Percentiles rank a stretch among this genome's conserved stretches.
Conservation (phyloP, 2,329 filamentous ascomycete genomes). For the Colletotrichum spinosum region DNA sequence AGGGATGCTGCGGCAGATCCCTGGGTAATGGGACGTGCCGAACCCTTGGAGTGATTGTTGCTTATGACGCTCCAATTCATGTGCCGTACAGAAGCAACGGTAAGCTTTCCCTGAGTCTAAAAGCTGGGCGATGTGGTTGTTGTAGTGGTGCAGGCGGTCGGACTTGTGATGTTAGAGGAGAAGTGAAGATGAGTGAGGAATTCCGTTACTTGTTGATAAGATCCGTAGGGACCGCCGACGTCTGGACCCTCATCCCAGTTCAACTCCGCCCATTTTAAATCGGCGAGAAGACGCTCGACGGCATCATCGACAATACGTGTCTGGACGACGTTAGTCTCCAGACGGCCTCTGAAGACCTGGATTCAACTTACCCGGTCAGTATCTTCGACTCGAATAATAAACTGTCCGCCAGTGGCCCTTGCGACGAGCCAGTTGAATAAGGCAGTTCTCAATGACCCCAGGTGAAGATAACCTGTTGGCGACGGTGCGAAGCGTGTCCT, state of each 20-base stretch:
- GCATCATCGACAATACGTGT: conserved; percentile 85
- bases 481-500: conserved; percentile 89
- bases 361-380: conserved; percentile 81
- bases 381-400: conserved; percentile 92
- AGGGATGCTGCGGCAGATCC: conserved; percentile 78
- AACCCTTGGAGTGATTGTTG: conserved; percentile 67
- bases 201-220: conserved; percentile 80
- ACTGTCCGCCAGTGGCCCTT: conserved; percentile 87
- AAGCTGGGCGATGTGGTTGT: conserved; percentile 75
- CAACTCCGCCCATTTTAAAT: conserved; percentile 89
- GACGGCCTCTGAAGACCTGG: neutral
- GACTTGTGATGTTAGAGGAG: conserved; percentile 64
- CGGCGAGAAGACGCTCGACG: conserved; percentile 80
- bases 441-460: conserved; percentile 91
- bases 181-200: neutral
- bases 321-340: conserved; percentile 54
- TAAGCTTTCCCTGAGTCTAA: conserved; percentile 82
- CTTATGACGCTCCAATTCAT: conserved; percentile 76
- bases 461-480: conserved; percentile 91
- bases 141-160: conserved; percentile 80
- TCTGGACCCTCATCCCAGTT: conserved; percentile 96
- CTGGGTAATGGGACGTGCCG: conserved; percentile 60
- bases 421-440: conserved; percentile 97
- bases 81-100: conserved; percentile 88
- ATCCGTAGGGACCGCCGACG: conserved; percentile 82